Base-by-base conservation (phyloP, 2,329 filamentous ascomycete genomes). In the Clathrospora elynae region DNA sequence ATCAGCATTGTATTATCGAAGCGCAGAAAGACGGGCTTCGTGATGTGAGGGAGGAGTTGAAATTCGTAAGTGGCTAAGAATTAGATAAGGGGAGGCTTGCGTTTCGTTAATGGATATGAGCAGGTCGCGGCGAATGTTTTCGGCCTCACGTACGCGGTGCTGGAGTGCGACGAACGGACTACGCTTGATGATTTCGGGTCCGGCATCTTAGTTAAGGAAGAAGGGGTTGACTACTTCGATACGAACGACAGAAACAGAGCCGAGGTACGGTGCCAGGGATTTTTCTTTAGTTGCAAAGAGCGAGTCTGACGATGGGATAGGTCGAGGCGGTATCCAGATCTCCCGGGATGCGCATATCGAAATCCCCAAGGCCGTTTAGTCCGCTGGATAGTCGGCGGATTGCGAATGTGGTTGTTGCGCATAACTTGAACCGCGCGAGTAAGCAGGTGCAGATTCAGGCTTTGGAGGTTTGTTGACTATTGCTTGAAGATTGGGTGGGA, bases 1-100 rank as follows among this genome's bases (percentile, higher is more conserved):
- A 85, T 54, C 88, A 96, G 69, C 91, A 97, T 70, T 96, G 90
- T 73, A 84, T 97, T 58, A 83, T 97, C 62, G 86, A 90, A 70
- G 87, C 88, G 11, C 80, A 84, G 2, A 67, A 74, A 4, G 73
- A 80, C 23, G 73, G 76, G 37, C 72, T 92, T 42, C 78, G 87
- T 67, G 79, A 84, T 53, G 75, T 95, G n/a, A 78, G 85, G 29
- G 78, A 82, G 37, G 90, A 95, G 69, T 75, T 96, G 14, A 79
- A 82, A 51, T 73, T 93, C 63, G 87, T 89, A 71, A 26, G 63
- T 47, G n/a, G 9, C n/a, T 25, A 3, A n/a, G 0, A 13, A 3
- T 23, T 14, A 8, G 9, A 24, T 2, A 17, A 44, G 16, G 6
- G 16, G 9, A 10, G 12, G 26, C 25, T 36, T 33, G 46, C n/a